phyloP scores from a whole-genome alignment of 2,329 filamentous ascomycete species.

The Fusarium udum region DNA sequence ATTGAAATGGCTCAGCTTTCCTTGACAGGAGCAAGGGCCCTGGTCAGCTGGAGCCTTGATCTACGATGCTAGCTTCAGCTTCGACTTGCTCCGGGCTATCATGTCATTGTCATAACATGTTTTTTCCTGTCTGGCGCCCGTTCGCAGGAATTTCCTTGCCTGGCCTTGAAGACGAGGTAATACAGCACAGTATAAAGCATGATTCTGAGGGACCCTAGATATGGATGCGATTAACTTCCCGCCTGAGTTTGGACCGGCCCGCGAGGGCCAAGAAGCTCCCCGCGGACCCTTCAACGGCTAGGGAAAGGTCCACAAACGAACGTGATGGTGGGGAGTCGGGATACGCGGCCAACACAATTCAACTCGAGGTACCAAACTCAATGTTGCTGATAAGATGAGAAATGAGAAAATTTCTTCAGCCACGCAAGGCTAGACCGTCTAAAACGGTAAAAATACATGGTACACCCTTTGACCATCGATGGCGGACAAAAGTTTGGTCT shows the following conservation, averaged over 20 bases:
- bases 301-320: slow-evolving; percentile 17
- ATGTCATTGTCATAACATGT: slow-evolving; percentile 10
- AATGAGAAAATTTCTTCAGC: slow-evolving; percentile 5
- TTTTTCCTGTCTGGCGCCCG: background rate
- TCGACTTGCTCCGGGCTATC: slow-evolving; percentile 13
- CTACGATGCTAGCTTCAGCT: slow-evolving; percentile 29
- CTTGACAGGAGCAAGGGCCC: slow-evolving; percentile 35
- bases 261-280: slow-evolving; percentile 23
- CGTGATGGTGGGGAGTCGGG: slow-evolving; percentile 24
- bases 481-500: slow-evolving; percentile 15
- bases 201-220: slow-evolving; percentile 6
- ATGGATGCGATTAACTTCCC: slow-evolving; percentile 27
- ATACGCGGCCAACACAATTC: slow-evolving; percentile 5
- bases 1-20: slow-evolving; percentile 28
- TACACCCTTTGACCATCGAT: slow-evolving; percentile 1
- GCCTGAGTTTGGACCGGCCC: slow-evolving; percentile 35
- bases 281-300: slow-evolving; percentile 29
- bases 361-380: slow-evolving; percentile 34
- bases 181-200: slow-evolving; percentile 11
- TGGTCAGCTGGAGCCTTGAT: slow-evolving; percentile 37
- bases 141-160: slow-evolving; percentile 7
- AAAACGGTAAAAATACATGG: background rate
- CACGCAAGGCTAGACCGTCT: slow-evolving; percentile 26
- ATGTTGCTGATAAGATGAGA: slow-evolving; percentile 5
- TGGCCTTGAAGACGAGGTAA: background rate